Evolutionary conservation across 2,329 filamentous ascomycete species (phyloP).

Genomic region (Venturia effusa): DNA sequence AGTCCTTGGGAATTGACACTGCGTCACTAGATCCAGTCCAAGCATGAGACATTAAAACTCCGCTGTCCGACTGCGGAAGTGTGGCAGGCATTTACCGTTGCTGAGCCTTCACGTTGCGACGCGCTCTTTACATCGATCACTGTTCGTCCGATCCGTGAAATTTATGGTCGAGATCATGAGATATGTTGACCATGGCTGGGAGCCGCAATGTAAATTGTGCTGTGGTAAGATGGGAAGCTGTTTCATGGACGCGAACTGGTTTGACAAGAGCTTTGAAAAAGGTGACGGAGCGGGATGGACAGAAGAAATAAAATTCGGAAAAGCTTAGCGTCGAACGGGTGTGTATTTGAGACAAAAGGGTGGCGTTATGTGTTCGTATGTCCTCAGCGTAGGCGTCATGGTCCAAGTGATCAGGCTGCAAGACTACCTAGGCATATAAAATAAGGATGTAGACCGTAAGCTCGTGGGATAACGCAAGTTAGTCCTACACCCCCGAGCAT

Average conservation of each 20-base stretch:
- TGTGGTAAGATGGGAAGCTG: neutral
- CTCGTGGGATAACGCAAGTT: neutral
- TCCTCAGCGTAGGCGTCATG: constrained; percentile 2
- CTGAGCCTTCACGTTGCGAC: neutral
- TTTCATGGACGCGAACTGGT: neutral
- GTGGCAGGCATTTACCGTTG: neutral
- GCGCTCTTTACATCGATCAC: neutral
- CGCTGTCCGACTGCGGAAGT: neutral
- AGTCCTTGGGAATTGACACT: neutral
- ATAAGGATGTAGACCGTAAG: neutral
- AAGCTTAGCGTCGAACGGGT: neutral
- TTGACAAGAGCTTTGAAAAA: neutral
- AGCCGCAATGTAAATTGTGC: neutral
- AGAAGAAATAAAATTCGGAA: neutral
- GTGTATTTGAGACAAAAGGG: neutral
- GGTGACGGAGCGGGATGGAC: neutral
- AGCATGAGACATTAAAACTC: neutral
- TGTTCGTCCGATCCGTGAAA: neutral
- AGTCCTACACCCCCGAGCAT: neutral
- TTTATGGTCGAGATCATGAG: neutral
- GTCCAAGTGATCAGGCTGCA: neutral
- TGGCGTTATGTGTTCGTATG: neutral
- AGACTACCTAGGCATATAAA: neutral
- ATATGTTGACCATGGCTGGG: no score
- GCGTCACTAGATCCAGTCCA: neutral